Conservation (phyloP, 2,329 filamentous ascomycete genomes). For the Neopestalotiopsis sp. region DNA sequence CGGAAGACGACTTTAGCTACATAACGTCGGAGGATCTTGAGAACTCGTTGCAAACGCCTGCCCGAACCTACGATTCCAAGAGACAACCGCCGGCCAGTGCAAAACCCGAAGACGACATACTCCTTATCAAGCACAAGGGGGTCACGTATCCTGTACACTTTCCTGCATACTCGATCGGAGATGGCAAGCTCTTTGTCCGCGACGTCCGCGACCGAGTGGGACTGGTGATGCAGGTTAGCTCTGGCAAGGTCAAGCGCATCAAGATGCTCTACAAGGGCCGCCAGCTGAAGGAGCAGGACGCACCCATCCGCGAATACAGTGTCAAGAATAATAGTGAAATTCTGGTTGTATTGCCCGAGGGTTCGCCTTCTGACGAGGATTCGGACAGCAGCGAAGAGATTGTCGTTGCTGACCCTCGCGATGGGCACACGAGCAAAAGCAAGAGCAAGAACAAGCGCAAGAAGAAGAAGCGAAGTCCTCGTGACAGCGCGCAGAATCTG, state of each 20-base stretch:
- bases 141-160: constrained; percentile 74
- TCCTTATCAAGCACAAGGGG: constrained; percentile 72
- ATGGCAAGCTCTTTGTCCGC: constrained; percentile 71
- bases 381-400: constrained; percentile 50
- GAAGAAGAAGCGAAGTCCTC: constrained; percentile 48
- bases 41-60: constrained; percentile 42
- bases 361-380: constrained; percentile 44
- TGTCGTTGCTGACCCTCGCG: constrained; percentile 49
- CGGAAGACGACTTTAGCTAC: constrained; percentile 80
- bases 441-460: constrained; percentile 46
- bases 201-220: constrained; percentile 73
- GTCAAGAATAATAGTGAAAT: constrained; percentile 69
- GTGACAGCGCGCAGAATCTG: constrained; percentile 49
- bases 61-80: constrained; percentile 48
- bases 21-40: constrained; percentile 79
- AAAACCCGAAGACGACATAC: constrained; percentile 68
- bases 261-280: constrained; percentile 78
- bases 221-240: constrained; percentile 67
- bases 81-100: constrained; percentile 38
- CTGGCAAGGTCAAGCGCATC: constrained; percentile 56
- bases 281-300: constrained; percentile 68
- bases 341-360: constrained; percentile 62
- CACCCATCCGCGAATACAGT: constrained; percentile 62
- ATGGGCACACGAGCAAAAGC: constrained; percentile 47
- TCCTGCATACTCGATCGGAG: constrained; percentile 76